phyloP scores from a whole-genome alignment of 805 yeast genomes.

The Starmerella tilneyi region DNA sequence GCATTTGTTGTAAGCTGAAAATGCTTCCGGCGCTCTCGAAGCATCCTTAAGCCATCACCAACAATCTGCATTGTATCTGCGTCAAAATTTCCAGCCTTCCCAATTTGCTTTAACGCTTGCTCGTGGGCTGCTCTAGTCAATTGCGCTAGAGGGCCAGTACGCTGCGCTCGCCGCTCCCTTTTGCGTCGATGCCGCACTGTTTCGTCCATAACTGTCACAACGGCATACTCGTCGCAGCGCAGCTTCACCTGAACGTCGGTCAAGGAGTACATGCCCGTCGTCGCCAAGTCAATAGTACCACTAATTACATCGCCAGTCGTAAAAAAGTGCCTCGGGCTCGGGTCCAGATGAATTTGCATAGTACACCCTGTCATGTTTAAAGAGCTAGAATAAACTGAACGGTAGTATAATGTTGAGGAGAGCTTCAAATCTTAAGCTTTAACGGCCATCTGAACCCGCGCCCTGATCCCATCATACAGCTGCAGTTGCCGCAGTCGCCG shows the following conservation, averaged over 20 bases:
- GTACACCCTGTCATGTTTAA: too few species aligned
- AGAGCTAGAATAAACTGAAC: too few species aligned
- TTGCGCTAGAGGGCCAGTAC: background rate
- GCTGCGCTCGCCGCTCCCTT: background rate
- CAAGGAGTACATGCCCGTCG: background rate
- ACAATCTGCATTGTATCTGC: slow-evolving; percentile 1
- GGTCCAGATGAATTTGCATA: background rate
- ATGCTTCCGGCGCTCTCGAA: background rate
- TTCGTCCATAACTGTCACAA: background rate
- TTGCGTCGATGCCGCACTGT: background rate
- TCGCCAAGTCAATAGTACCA: slow-evolving; percentile 3
- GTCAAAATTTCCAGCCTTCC: slow-evolving; percentile 1
- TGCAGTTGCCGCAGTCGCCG: too few species aligned
- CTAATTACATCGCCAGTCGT: slow-evolving; percentile 7
- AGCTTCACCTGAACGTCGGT: slow-evolving; percentile 6
- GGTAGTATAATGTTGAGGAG: too few species aligned
- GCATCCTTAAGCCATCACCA: background rate
- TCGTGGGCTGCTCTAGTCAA: background rate
- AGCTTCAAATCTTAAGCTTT: too few species aligned
- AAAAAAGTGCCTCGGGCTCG: background rate
- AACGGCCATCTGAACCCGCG: too few species aligned
- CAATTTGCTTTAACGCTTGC: slow-evolving; percentile 2
- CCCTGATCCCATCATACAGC: too few species aligned
- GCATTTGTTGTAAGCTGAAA: background rate
- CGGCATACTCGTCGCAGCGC: slow-evolving; percentile 10